Percentiles rank a stretch among this genome's conserved stretches.
Conservation (phyloP, 257 asterid genomes). For the Anisodus acutangulus region DNA sequence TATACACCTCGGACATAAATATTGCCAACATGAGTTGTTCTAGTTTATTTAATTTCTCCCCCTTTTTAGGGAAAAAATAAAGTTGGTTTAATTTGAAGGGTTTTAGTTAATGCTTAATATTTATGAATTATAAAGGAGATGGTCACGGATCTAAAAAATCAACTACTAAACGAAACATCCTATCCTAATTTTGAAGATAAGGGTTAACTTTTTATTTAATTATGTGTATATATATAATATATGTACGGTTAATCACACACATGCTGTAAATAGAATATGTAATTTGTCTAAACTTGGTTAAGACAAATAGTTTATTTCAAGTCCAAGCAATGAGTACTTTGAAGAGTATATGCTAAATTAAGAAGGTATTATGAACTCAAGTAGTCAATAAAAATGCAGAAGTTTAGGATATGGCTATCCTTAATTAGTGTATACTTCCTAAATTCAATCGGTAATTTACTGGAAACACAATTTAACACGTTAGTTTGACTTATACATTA, state of each 20-base stretch:
- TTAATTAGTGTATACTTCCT: no score
- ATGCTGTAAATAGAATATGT: not conserved
- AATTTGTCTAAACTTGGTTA: not conserved
- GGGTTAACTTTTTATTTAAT: not conserved
- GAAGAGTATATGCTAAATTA: not conserved
- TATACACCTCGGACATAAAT: no score
- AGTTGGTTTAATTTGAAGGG: not conserved
- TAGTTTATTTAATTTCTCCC: not conserved
- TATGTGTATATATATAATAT: no score
- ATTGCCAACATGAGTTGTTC: not conserved
- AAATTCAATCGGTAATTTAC: no score
- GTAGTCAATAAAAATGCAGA: not conserved
- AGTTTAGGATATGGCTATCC: not conserved
- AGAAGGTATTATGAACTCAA: not conserved
- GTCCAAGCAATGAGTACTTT: not conserved
- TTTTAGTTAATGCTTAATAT: not conserved
- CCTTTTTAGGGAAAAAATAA: not conserved
- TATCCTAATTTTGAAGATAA: not conserved
- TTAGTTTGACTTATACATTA: not conserved
- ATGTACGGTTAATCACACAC: not conserved
- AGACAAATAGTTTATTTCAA: not conserved
- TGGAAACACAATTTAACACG: not conserved
- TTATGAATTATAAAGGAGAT: not conserved
- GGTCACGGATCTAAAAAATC: not conserved
- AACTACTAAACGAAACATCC: not conserved